phyloP scores from a whole-genome alignment of 331 rosid species.

The Malus hybrid region DNA sequence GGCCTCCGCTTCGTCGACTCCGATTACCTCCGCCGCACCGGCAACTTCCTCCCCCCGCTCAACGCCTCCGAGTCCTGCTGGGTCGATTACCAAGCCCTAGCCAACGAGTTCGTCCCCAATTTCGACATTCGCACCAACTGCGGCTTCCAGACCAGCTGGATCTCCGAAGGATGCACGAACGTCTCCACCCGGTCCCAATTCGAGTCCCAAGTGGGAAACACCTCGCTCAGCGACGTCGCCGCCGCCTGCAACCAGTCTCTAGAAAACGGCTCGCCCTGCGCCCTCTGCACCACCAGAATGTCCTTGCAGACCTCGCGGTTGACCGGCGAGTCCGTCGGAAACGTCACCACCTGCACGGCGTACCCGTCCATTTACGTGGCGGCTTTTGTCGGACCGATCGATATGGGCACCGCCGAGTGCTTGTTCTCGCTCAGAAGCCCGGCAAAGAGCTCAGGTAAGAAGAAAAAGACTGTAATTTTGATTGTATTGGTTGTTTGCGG shows the following conservation, averaged over 20 bases:
- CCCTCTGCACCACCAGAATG: conserved; percentile 49
- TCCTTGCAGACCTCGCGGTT: conserved; percentile 31
- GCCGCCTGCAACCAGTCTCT: conserved; percentile 43
- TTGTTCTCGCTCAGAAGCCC: conserved; percentile 27
- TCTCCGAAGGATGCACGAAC: conserved; percentile 62
- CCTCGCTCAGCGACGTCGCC: conserved; percentile 6
- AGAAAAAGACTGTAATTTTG: conserved; percentile 20
- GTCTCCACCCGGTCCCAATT: conserved; percentile 46
- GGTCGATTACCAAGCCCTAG: conserved; percentile 31
- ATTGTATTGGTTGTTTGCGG: conserved; percentile 26
- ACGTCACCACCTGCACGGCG: conserved; percentile 48
- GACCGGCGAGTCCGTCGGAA: conserved; percentile 43
- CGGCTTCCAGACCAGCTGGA: conserved; percentile 50
- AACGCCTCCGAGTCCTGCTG: conserved; percentile 56
- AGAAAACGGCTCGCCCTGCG: conserved; percentile 60
- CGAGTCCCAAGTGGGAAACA: conserved; percentile 23
- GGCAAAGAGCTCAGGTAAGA: conserved; percentile 12
- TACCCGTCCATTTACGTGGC: conserved; percentile 56
- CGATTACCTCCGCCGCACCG: conserved; percentile 37
- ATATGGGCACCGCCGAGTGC: conserved; percentile 54
- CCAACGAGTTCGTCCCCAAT: conserved; percentile 7
- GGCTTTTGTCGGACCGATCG: conserved; percentile 65
- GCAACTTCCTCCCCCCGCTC: conserved; percentile 45
- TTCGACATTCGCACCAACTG: conserved; percentile 57
- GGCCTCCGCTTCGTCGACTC: conserved; percentile 55